phyloP scores from a whole-genome alignment of 2,329 filamentous ascomycete genomes.

The Cadophora sp. region DNA sequence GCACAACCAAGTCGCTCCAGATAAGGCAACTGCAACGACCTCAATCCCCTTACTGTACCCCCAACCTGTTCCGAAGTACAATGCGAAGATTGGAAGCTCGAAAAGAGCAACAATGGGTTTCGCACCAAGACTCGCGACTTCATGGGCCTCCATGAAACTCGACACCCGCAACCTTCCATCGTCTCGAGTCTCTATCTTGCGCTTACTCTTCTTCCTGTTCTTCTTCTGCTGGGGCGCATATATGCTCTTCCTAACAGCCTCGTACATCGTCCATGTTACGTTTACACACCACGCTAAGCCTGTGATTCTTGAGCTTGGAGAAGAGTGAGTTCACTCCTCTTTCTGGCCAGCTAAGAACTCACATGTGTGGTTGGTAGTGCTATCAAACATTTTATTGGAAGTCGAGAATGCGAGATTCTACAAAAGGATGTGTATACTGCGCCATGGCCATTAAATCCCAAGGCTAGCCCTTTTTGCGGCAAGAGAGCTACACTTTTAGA shows the following conservation, averaged over 20 bases:
- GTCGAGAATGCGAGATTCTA: slow-evolving; percentile 34
- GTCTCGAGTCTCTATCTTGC: slow-evolving; percentile 16
- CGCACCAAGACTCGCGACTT: slow-evolving; percentile 17
- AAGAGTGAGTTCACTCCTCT: slow-evolving; percentile 26
- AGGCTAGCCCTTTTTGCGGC: slow-evolving; percentile 35
- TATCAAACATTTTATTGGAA: slow-evolving; percentile 35
- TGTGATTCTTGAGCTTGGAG: slow-evolving; percentile 24
- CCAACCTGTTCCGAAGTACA: no score
- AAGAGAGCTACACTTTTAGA: slow-evolving; percentile 45
- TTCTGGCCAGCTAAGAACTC: neutral
- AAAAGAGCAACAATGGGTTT: slow-evolving; percentile 9
- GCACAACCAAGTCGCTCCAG: neutral
- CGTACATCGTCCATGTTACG: slow-evolving; percentile 3
- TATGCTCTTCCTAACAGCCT: slow-evolving; percentile 13
- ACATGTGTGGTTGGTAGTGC: slow-evolving; percentile 20
- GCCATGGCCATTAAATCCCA: slow-evolving; percentile 23
- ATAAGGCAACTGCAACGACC: neutral
- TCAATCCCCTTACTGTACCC: no score
- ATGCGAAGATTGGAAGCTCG: neutral
- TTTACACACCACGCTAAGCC: neutral
- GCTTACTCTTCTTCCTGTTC: neutral
- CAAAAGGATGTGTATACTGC: slow-evolving; percentile 36
- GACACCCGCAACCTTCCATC: slow-evolving; percentile 12
- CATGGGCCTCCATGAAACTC: slow-evolving; percentile 17
- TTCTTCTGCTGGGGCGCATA: slow-evolving; percentile 14